phyloP scores from a whole-genome alignment of 2,329 filamentous ascomycete genomes.

The Ophioceras dolichostomum region DNA sequence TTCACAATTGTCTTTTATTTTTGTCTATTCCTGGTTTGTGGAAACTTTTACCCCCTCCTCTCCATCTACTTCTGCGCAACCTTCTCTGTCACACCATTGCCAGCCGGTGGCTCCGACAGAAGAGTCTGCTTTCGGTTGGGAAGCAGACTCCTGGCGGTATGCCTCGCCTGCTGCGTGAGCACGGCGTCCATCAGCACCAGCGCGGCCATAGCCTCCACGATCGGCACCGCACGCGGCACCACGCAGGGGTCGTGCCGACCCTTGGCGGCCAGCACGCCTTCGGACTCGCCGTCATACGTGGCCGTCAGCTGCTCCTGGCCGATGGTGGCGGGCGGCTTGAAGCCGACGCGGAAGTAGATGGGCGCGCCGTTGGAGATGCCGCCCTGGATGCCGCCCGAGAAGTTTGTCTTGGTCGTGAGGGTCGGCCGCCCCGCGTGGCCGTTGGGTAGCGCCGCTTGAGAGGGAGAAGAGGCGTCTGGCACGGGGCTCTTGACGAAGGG shows the following conservation, averaged over 20 bases:
- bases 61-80: constrained; percentile 1
- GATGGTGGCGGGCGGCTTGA: constrained; percentile 93
- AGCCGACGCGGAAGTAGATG: constrained; percentile 89
- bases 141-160: constrained; percentile 30
- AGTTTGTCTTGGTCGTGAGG: constrained; percentile 83
- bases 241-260: constrained; percentile 92
- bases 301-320: constrained; percentile 76
- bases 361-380: constrained; percentile 88
- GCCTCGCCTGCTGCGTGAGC: constrained; percentile 62
- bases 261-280: constrained; percentile 78
- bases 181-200: constrained; percentile 79
- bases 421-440: constrained; percentile 39
- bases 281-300: constrained; percentile 57
- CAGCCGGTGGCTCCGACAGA: constrained; percentile 13
- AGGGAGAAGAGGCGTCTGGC: neutral
- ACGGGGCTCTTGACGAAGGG: constrained; percentile 44
- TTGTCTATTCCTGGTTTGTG: too few species aligned
- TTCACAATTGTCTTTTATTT: too few species aligned
- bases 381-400: constrained; percentile 89
- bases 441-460: neutral
- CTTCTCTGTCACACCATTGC: constrained; percentile 16
- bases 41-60: too few species aligned
- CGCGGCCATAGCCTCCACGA: constrained; percentile 82
- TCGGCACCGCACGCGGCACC: constrained; percentile 75
- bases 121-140: constrained; percentile 23